Conservation (phyloP, 192 early-diverging fungal genomes). For the Haplosporangium gracile region DNA sequence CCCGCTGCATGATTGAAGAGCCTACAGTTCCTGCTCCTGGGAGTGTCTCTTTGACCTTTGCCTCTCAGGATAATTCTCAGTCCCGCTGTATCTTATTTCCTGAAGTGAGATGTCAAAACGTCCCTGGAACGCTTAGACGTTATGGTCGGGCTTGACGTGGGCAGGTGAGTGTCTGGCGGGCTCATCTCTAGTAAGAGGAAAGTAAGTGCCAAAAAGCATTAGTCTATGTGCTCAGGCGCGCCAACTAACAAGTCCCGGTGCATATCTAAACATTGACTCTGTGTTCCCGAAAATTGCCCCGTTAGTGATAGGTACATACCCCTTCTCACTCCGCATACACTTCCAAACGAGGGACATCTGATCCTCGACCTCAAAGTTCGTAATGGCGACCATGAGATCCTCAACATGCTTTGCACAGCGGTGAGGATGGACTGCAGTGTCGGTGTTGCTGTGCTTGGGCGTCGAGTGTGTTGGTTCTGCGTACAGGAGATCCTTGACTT, state of each 20-base stretch:
- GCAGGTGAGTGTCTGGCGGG: slow-evolving; percentile 31
- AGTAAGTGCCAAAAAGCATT: not conserved
- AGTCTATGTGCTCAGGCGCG: not conserved
- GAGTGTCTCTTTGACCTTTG: not conserved
- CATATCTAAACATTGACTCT: not conserved
- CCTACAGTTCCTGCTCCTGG: no score
- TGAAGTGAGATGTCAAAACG: not conserved
- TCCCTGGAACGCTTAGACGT: not conserved
- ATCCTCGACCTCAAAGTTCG: slow-evolving; percentile 47
- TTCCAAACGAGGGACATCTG: slow-evolving; percentile 45
- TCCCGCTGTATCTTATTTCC: not conserved
- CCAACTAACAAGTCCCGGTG: not conserved
- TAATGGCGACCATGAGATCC: slow-evolving; percentile 46
- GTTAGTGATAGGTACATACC: slow-evolving; percentile 2
- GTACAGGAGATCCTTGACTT: slow-evolving; percentile 26
- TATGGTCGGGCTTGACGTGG: slow-evolving; percentile 31
- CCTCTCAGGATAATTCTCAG: not conserved
- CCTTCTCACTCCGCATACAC: slow-evolving; percentile 50
- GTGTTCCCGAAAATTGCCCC: no score
- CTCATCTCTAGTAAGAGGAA: slow-evolving; percentile 18
- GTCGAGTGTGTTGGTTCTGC: slow-evolving; percentile 11
- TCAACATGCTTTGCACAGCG: slow-evolving; percentile 54
- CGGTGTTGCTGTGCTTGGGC: not conserved
- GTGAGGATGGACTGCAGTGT: slow-evolving; percentile 22
- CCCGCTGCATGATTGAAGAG: no score